Conservation (phyloP, 106 monocot genomes). For the Allium sativum region DNA sequence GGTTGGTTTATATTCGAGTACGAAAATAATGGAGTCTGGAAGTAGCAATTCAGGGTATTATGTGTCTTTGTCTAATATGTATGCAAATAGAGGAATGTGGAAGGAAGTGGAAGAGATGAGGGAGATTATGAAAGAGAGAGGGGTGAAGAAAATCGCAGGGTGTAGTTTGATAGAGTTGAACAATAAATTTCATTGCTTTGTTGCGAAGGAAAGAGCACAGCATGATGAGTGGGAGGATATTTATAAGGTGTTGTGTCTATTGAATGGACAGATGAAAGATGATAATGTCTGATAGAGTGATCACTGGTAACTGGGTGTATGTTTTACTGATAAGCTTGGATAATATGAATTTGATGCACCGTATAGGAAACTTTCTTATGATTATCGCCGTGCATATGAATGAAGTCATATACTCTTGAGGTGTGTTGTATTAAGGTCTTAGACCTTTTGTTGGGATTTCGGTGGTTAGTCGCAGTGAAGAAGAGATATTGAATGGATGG, state of each 20-base stretch:
- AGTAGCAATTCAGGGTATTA: constrained; percentile 38
- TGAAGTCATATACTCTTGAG: no score
- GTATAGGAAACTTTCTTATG: no score
- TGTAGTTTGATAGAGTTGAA: constrained; percentile 44
- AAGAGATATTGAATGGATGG: no score
- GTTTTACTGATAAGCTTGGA: no score
- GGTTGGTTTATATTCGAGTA: constrained; percentile 30
- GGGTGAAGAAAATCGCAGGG: constrained; percentile 37
- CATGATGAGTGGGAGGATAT: constrained; percentile 25
- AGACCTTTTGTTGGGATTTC: no score
- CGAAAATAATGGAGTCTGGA: constrained; percentile 17
- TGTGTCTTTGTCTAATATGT: constrained; percentile 47
- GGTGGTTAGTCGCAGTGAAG: no score
- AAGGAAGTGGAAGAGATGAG: constrained; percentile 45
- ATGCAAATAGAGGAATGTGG: constrained; percentile 45
- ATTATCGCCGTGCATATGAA: no score
- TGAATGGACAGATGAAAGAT: constrained; percentile 28
- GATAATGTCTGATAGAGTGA: not conserved
- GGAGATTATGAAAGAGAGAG: constrained; percentile 38
- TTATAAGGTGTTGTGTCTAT: constrained; percentile 13
- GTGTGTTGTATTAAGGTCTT: no score
- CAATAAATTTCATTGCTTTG: constrained; percentile 25
- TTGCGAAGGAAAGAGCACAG: constrained; percentile 31
- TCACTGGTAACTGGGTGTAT: no score
- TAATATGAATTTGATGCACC: no score